A percentile compares a stretch with the other conserved stretches of the same genome.
Conservation (phyloP, 768 basidiomycete species). For the Hypsizygus marmoreus region DNA sequence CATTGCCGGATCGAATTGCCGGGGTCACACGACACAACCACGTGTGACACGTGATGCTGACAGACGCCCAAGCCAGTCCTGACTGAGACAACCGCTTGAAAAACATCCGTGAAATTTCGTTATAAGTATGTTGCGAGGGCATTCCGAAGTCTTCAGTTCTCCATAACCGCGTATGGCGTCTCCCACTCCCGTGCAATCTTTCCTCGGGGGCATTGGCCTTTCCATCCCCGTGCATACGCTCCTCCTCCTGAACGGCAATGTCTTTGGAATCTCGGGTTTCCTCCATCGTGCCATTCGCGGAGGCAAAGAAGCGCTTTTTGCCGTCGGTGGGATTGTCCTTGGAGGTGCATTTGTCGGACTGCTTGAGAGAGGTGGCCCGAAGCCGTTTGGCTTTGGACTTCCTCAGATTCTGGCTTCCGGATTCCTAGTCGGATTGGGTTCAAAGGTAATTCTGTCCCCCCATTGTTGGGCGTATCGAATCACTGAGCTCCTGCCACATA, state of each 20-base stretch:
- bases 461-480: conserved; percentile 6
- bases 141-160: conserved; percentile 2
- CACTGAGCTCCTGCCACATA: conserved; percentile 19
- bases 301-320: conserved; percentile 40
- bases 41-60: conserved; percentile 11
- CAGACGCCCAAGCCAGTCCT: no score
- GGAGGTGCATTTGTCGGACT: conserved; percentile 47
- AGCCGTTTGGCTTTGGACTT: conserved; percentile 24
- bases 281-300: conserved; percentile 52
- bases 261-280: conserved; percentile 65
- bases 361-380: conserved; percentile 39
- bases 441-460: conserved; percentile 42
- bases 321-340: conserved; percentile 47
- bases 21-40: conserved; percentile 11
- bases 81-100: no score
- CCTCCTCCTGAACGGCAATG: conserved; percentile 53
- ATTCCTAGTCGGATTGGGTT: conserved; percentile 57
- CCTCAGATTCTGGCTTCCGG: conserved; percentile 45
- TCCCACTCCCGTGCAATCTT: conserved; percentile 51
- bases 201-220: conserved; percentile 57
- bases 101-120: no score
- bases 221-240: conserved; percentile 54
- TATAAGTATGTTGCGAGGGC: no score
- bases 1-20: no score
- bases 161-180: conserved; percentile 33